A percentile compares a stretch with the other conserved stretches of the same genome.
Evolutionary conservation across 495 filamentous ascomycete genomes (phyloP).

Genomic region (Staphylotrichum tortipilum): DNA sequence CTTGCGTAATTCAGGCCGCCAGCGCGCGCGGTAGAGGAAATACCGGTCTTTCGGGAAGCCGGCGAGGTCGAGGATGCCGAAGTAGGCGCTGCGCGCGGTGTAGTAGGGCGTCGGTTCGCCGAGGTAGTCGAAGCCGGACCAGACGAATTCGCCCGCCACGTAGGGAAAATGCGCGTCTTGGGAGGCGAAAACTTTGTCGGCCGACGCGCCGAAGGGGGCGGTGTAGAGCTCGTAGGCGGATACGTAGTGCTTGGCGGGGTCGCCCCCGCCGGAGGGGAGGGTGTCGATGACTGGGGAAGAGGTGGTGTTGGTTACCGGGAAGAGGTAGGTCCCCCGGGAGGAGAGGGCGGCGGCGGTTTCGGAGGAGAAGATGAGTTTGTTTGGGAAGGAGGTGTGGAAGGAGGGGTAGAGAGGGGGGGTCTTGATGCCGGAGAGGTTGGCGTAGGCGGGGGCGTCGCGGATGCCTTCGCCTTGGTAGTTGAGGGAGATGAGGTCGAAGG

Average conservation of each 20-base stretch:
- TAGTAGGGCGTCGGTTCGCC: constrained; percentile 42
- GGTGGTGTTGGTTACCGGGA: constrained; percentile 34
- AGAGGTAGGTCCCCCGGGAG: constrained; percentile 40
- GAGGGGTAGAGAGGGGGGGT: neutral
- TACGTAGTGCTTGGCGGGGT: constrained; percentile 24
- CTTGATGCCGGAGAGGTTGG: neutral
- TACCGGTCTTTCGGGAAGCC: constrained; percentile 44
- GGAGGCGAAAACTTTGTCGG: constrained; percentile 38
- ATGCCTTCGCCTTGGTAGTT: constrained; percentile 46
- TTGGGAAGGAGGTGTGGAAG: constrained; percentile 33
- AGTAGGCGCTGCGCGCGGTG: constrained; percentile 37
- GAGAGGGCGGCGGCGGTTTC: constrained; percentile 36
- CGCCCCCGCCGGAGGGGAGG: constrained; percentile 14
- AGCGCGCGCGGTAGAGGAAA: constrained; percentile 40
- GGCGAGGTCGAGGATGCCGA: constrained; percentile 43
- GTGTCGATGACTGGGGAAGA: constrained; percentile 16
- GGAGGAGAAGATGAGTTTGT: constrained; percentile 36
- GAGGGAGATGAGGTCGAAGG: constrained; percentile 35
- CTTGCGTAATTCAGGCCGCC: constrained; percentile 29
- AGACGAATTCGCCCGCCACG: constrained; percentile 42
- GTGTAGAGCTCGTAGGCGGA: constrained; percentile 42
- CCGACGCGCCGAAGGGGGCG: constrained; percentile 30
- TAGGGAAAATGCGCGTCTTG: constrained; percentile 36
- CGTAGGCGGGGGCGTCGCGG: constrained; percentile 10
- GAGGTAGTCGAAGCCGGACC: constrained; percentile 43